phyloP scores from a whole-genome alignment of 148 eudicot species.

The Camellia granthamiana region DNA sequence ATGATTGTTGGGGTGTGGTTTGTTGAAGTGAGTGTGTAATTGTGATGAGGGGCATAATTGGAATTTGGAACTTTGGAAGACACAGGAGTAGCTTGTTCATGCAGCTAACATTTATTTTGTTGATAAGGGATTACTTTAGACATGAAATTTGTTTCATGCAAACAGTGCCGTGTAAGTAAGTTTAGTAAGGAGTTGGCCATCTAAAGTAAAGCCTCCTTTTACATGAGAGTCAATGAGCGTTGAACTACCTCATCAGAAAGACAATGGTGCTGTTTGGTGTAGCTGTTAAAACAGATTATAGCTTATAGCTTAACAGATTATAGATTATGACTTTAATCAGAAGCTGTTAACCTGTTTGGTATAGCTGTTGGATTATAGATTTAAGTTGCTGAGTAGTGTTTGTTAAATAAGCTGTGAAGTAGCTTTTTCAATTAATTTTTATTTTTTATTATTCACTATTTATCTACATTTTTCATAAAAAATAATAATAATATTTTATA shows the following conservation, averaged over 20 bases:
- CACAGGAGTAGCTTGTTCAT: not conserved
- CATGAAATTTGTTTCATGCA: not conserved
- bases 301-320: too few species aligned
- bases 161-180: not conserved
- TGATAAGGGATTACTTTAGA: not conserved
- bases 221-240: constrained; percentile 28
- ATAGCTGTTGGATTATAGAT: too few species aligned
- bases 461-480: too few species aligned
- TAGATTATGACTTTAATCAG: too few species aligned
- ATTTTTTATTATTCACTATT: too few species aligned
- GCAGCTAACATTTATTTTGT: not conserved
- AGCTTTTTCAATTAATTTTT: too few species aligned
- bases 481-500: too few species aligned
- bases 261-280: too few species aligned
- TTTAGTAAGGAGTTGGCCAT: constrained; percentile 4
- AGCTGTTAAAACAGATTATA: too few species aligned
- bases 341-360: too few species aligned
- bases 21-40: not conserved
- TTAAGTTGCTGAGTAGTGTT: too few species aligned
- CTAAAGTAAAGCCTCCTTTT: constrained; percentile 1
- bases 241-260: constrained; percentile 28
- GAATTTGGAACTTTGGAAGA: not conserved
- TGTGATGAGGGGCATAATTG: not conserved
- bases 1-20: not conserved
- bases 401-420: too few species aligned